Conservation (phyloP, 495 filamentous ascomycete genomes). For the Penicillium samsonianum region DNA sequence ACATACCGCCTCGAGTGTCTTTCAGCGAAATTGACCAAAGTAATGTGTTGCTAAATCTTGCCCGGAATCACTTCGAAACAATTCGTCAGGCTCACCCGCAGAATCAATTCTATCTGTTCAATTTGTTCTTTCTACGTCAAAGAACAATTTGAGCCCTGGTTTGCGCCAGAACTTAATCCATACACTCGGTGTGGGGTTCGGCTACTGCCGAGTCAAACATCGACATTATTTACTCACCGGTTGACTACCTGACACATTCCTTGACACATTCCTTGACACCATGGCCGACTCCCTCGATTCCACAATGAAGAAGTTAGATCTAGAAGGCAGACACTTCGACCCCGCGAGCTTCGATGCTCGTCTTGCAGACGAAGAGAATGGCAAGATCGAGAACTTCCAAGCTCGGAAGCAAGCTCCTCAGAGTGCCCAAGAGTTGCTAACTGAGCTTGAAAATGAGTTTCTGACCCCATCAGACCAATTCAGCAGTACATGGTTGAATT, state of each 20-base stretch:
- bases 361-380: slow-evolving; percentile 39
- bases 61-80: background rate
- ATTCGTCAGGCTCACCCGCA: background rate
- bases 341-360: slow-evolving; percentile 34
- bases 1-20: background rate
- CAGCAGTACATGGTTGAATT: slow-evolving; percentile 79
- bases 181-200: slow-evolving; percentile 6
- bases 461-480: slow-evolving; percentile 77
- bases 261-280: background rate
- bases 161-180: background rate
- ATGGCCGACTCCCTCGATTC: slow-evolving; percentile 35
- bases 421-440: slow-evolving; percentile 59
- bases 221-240: background rate
- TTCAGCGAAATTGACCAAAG: background rate
- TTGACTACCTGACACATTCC: too few species aligned
- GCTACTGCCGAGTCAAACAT: slow-evolving; percentile 11
- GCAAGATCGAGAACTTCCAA: slow-evolving; percentile 30
- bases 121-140: background rate
- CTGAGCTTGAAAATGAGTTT: slow-evolving; percentile 73
- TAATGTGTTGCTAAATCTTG: background rate
- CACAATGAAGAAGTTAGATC: slow-evolving; percentile 32
- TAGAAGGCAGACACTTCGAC: slow-evolving; percentile 29
- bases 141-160: background rate
- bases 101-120: background rate
- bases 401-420: slow-evolving; percentile 56